Conservation (phyloP, 1,139 yeast species). For the Geotrichum cucujoidarum region DNA sequence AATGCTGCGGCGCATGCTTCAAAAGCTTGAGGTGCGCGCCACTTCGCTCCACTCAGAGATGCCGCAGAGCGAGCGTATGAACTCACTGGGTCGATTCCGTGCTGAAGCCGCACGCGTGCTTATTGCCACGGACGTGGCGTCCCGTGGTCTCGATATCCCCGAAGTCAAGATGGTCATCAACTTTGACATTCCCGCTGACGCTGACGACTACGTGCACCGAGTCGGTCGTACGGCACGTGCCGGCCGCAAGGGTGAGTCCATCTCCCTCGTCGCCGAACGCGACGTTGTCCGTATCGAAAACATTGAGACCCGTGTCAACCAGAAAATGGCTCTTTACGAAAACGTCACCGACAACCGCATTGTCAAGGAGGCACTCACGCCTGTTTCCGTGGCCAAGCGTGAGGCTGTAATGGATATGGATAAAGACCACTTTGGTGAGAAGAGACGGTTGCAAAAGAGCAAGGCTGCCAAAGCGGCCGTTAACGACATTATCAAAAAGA, state of each 20-base stretch:
- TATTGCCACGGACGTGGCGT: conserved; percentile 93
- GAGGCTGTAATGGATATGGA: conserved; percentile 94
- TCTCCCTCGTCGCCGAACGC: conserved; percentile 75
- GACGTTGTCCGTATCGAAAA: conserved; percentile 78
- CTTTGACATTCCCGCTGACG: conserved; percentile 91
- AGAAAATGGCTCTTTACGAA: conserved; percentile 69
- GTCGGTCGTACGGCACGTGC: conserved; percentile 99
- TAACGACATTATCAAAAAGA: neutral
- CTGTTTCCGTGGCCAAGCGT: conserved; percentile 76
- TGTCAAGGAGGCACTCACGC: conserved; percentile 59
- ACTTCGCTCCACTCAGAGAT: conserved; percentile 91
- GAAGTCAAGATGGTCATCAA: conserved; percentile 83
- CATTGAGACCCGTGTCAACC: conserved; percentile 78
- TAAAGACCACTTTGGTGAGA: conserved; percentile 78
- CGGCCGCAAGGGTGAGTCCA: conserved; percentile 68
- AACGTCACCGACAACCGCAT: conserved; percentile 70
- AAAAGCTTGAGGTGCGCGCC: conserved; percentile 69
- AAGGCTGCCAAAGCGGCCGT: conserved; percentile 29
- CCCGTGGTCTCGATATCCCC: conserved; percentile 97
- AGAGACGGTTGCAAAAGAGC: conserved; percentile 50
- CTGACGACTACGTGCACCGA: conserved; percentile 94
- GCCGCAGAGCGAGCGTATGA: conserved; percentile 89
- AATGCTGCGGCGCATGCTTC: conserved; percentile 66
- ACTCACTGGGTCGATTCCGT: conserved; percentile 83
- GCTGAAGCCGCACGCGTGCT: conserved; percentile 91